Base-by-base conservation (phyloP, 495 filamentous ascomycete genomes). In the Neurospora intermedia region DNA sequence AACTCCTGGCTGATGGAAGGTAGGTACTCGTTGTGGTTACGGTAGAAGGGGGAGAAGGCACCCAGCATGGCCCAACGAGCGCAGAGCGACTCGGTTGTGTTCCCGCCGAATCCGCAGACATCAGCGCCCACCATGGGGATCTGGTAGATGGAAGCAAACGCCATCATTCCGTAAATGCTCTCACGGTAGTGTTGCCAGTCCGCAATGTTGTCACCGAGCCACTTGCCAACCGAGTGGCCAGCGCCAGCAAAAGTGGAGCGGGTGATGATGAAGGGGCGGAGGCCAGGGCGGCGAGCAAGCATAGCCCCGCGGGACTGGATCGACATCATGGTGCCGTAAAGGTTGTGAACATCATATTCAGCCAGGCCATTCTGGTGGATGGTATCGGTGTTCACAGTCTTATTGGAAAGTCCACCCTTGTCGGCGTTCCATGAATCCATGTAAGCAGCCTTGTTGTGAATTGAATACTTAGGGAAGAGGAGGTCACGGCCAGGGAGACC, bases 261-360 rank as follows among this genome's bases (percentile, higher is more conserved):
- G 20, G 93, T 95, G 79, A 97, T 96, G 74, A 97, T 84, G 71
- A 96, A 76, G 6, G 94, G 93, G 0, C 93, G 87, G 2, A 88
- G 82, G 2, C 78, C 80, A 0, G 93, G 92, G 3, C 91, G 89
- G 43, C 92, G 88, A 42, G 84, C 80, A 11, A 88, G 81, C 92
- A 97, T 92, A 10, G 92, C 91, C 6, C 86, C 78, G 72, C 88
- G 85, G 31, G 89, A 91, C 2, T 88, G 82, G 10, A 86, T 82
- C 38, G 88, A 90, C 94, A 97, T 97, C 92, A 96, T 93, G 27
- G 88, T 89, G 45, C 94, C 94, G 79, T 93, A 96, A 13, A 97
- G 81, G 78, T 97, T 97, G 81, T 97, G 94, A 3, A 89, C 90
- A 70, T 87, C 94, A 78, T 94, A 95, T 81, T 93, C 91, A 18